Percentiles rank a stretch among this genome's conserved stretches.
phyloP scores from a whole-genome alignment of 2,329 filamentous ascomycete species.

The Ustulina deusta region DNA sequence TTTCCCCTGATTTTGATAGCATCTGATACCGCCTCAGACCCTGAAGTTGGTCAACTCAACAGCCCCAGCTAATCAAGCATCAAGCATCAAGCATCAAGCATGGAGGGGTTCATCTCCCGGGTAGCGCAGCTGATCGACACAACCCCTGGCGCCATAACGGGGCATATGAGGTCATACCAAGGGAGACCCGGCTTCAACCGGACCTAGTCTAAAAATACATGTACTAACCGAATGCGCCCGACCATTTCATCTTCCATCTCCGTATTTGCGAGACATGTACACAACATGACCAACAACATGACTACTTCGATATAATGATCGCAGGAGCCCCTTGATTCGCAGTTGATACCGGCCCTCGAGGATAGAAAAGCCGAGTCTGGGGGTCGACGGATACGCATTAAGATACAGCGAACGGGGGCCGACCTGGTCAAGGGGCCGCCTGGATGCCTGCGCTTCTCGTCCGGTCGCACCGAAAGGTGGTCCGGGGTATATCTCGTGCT shows the following conservation, averaged over 20 bases:
- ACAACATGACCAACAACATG: conserved; percentile 7
- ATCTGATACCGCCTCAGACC: background rate
- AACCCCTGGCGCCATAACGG: conserved; percentile 2
- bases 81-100: too few relatives aligned
- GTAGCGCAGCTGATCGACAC: conserved; percentile 3
- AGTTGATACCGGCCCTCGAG: background rate
- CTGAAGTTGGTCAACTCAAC: too few relatives aligned
- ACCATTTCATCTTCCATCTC: conserved; percentile 7
- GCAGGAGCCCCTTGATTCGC: background rate
- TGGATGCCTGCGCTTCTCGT: conserved; percentile 36
- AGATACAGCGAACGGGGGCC: conserved; percentile 1
- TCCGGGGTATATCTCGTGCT: conserved; percentile 30
- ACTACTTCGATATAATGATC: conserved; percentile 1
- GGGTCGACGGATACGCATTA: background rate
- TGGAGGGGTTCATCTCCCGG: conserved; percentile 4
- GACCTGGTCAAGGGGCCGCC: background rate
- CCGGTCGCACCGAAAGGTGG: conserved; percentile 37
- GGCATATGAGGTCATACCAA: conserved; percentile 2
- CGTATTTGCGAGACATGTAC: background rate
- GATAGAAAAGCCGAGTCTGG: conserved; percentile 1
- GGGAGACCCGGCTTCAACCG: conserved; percentile 11
- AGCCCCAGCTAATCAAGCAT: too few relatives aligned
- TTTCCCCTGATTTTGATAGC: background rate
- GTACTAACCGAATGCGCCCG: conserved; percentile 22
- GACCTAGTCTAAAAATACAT: conserved; percentile 25